Percentiles rank a stretch among this genome's conserved stretches.
Evolutionary conservation across 2,329 filamentous ascomycete species (phyloP).

Genomic region (Spiromastix sp.): DNA sequence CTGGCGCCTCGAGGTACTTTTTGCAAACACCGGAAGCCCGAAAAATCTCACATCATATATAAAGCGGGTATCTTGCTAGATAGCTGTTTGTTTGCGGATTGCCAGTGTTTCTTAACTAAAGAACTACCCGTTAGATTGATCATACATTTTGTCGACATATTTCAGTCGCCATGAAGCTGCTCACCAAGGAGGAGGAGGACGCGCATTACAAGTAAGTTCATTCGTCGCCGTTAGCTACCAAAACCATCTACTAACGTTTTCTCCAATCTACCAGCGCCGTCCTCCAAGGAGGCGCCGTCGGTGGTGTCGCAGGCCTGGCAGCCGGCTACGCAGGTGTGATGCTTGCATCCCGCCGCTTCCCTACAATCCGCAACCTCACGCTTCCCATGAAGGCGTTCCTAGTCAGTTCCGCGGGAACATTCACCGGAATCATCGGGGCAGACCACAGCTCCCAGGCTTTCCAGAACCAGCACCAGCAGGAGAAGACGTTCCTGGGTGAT

Average conservation of each 20-base stretch:
- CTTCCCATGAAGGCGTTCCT: slow-evolving; percentile 88
- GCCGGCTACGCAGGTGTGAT: slow-evolving; percentile 58
- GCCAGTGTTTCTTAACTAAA: too few relatives aligned
- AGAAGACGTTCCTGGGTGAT: slow-evolving; percentile 55
- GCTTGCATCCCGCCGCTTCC: slow-evolving; percentile 60
- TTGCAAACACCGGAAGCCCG: background rate
- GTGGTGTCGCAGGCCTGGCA: slow-evolving; percentile 57
- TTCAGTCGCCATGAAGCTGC: slow-evolving; percentile 87
- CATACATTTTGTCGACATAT: too few relatives aligned
- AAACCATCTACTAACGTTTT: slow-evolving; percentile 6
- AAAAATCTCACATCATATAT: too few relatives aligned
- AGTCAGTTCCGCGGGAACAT: slow-evolving; percentile 70
- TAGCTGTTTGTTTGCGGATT: too few relatives aligned
- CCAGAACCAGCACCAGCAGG: slow-evolving; percentile 60
- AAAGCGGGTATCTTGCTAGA: too few relatives aligned
- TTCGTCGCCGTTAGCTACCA: background rate
- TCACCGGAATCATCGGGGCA: slow-evolving; percentile 77
- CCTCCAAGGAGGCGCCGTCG: slow-evolving; percentile 66
- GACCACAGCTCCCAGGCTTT: slow-evolving; percentile 63
- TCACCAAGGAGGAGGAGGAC: slow-evolving; percentile 85
- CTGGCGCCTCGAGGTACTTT: background rate
- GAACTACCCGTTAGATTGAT: too few relatives aligned
- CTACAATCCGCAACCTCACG: slow-evolving; percentile 69
- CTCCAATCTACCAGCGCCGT: slow-evolving; percentile 45
- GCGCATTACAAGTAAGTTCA: slow-evolving; percentile 62